Conservation (phyloP, 805 yeast genomes). For the Saturnispora diversa region DNA sequence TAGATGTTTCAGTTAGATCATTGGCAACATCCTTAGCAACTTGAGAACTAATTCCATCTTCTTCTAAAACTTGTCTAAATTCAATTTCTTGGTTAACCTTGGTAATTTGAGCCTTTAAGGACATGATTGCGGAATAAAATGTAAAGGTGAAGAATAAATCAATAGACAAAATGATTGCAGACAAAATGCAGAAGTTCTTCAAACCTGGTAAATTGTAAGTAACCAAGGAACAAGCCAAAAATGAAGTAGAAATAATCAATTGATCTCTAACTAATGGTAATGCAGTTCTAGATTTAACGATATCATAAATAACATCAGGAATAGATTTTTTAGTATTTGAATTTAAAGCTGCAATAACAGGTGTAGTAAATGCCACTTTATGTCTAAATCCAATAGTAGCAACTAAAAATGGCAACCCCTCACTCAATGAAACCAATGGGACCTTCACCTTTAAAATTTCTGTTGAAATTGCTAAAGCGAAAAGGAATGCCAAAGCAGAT, state of each 20-base stretch:
- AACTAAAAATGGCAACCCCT: constrained; percentile 89
- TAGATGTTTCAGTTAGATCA: constrained; percentile 25
- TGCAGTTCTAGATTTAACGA: constrained; percentile 32
- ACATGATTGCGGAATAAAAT: constrained; percentile 73
- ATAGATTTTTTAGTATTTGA: constrained; percentile 23
- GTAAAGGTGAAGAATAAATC: constrained; percentile 72
- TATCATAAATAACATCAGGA: constrained; percentile 27
- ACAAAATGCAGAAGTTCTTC: constrained; percentile 69
- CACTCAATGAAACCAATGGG: constrained; percentile 67
- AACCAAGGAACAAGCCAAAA: constrained; percentile 56
- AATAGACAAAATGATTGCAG: constrained; percentile 58
- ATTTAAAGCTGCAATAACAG: constrained; percentile 39
- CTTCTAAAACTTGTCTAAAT: constrained; percentile 75
- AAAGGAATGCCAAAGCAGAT: constrained; percentile 74
- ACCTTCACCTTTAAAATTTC: constrained; percentile 51
- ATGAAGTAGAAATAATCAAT: constrained; percentile 59
- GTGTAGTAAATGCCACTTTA: constrained; percentile 62
- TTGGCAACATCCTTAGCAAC: constrained; percentile 68
- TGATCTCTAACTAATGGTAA: constrained; percentile 65
- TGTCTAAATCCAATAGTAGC: constrained; percentile 89
- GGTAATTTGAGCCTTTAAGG: constrained; percentile 82
- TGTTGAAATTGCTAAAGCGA: constrained; percentile 62
- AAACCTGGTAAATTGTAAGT: constrained; percentile 65
- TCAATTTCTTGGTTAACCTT: constrained; percentile 75
- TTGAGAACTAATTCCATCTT: constrained; percentile 74